Evolutionary conservation across 2,329 filamentous ascomycete genomes (phyloP), one percentile per base, ranked within the genome.

Genomic region (Pyricularia grisea): DNA sequence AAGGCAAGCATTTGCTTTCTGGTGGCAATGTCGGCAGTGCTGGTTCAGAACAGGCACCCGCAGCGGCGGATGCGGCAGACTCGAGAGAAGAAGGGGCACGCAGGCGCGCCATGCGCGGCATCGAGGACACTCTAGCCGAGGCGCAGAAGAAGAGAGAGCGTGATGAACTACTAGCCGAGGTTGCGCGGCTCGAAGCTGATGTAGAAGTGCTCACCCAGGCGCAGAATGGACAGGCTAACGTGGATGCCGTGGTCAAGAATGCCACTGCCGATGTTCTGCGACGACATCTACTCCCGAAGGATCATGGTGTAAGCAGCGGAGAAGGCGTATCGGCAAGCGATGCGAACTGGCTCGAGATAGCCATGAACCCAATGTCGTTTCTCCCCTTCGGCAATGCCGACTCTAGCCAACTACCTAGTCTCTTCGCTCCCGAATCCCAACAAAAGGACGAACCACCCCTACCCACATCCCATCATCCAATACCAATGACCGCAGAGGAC

Each of bases 401-500:
- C 0, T 70, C 75, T 0, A 68, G 77, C 4, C 74, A 77, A 0
- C 68, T 73, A 0, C 67, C 67, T 3, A 65, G 23, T 12, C 71
- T 75, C 7, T 69, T 76, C 66, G 68, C 71, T 2, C 11, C 75
- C 3, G 72, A 76, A 0, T 33, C 55, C 4, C 72, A 75, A 55
- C 72, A 73, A 33, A 68, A 76, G 12, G 75, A 78, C 12, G 74
- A 80, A 3, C 74, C 79, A 5, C 77, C 77, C 27, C 79, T 81
- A 1, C 76, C 85, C 0, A 79, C 84, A 9, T 91, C 90, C 1
- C 91, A 94, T 74, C 84, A 87, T 67, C 92, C 90, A 0, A 74
- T 88, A 1, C 82, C 82, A 0, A 82, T 93, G 79, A 83, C 85
- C 0, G 82, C 90, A 1, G 81, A 84, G 0, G 87, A 93, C 70